These are phyloP conservation scores for Trypanosoma cruzi DNA, from an alignment of 208 protist species.

Conservation along the genomic window DNA sequence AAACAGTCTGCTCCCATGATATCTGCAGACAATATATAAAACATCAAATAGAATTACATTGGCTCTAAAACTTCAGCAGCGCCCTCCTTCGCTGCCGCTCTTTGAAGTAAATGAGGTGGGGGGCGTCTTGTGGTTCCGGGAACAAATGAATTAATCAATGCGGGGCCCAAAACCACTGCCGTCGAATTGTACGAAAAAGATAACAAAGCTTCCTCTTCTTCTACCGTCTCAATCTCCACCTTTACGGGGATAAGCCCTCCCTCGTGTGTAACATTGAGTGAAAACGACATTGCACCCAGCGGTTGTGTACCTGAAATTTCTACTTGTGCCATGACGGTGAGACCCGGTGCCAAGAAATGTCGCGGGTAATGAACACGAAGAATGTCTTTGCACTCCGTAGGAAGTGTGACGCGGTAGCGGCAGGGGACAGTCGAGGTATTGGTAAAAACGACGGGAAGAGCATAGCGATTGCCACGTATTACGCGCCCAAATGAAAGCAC, in stretches of 20 bases:
- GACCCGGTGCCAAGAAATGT: slow-evolving; percentile 76
- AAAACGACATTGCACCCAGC: slow-evolving; percentile 28
- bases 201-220: slow-evolving; percentile 2
- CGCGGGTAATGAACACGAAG: slow-evolving; percentile 58
- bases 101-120: slow-evolving; percentile 10
- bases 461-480: slow-evolving; percentile 45
- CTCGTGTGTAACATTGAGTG: slow-evolving; percentile 44
- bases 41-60: slow-evolving; percentile 1
- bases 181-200: not conserved
- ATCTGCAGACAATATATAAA: not conserved
- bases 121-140: slow-evolving; percentile 35
- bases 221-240: slow-evolving; percentile 42
- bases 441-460: slow-evolving; percentile 42
- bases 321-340: slow-evolving; percentile 55
- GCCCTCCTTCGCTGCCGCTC: not conserved
- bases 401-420: slow-evolving; percentile 65
- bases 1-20: not conserved
- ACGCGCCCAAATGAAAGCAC: slow-evolving; percentile 60
- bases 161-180: slow-evolving; percentile 13
- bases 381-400: slow-evolving; percentile 26
- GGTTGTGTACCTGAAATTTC: slow-evolving; percentile 61
- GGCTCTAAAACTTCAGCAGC: not conserved
- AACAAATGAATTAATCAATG: slow-evolving; percentile 23
- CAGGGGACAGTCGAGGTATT: slow-evolving; percentile 84
- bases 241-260: slow-evolving; percentile 38